phyloP scores from a whole-genome alignment of 257 asterid species.

The Nicotiana noctiflora region DNA sequence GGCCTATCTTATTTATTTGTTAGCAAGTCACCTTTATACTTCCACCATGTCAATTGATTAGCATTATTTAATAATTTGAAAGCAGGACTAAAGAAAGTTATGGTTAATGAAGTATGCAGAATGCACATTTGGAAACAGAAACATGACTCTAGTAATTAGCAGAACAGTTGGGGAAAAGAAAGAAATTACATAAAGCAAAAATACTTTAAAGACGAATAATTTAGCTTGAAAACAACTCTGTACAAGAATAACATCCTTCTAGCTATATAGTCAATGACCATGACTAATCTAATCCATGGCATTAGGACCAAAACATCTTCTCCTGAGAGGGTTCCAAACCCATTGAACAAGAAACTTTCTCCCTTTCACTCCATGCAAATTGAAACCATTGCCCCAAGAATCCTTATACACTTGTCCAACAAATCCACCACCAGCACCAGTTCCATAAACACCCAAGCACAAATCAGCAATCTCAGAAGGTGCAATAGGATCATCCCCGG shows the following conservation, averaged over 20 bases:
- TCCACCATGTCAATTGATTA: neutral
- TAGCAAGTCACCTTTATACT: too few relatives aligned
- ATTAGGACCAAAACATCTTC: constrained; percentile 68
- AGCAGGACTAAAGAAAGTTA: neutral
- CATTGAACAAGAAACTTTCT: constrained; percentile 79
- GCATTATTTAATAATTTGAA: neutral
- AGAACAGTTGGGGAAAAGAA: neutral
- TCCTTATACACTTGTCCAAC: constrained; percentile 53
- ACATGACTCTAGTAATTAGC: neutral
- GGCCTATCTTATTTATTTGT: neutral
- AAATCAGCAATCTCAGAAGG: constrained; percentile 73
- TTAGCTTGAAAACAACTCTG: neutral
- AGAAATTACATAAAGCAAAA: neutral
- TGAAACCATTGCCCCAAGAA: constrained; percentile 46
- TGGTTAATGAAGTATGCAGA: neutral
- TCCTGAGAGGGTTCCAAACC: constrained; percentile 63
- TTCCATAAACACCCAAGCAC: constrained; percentile 66
- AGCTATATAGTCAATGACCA: neutral
- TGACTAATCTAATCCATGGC: constrained; percentile 34
- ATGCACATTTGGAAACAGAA: neutral
- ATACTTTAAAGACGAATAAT: neutral
- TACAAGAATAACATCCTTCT: neutral
- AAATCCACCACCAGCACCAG: constrained; percentile 71
- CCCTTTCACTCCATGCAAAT: constrained; percentile 57
- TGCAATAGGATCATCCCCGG: constrained; percentile 60